Base-by-base conservation (phyloP, 345 rosid genomes). In the Limnanthes douglasii region DNA sequence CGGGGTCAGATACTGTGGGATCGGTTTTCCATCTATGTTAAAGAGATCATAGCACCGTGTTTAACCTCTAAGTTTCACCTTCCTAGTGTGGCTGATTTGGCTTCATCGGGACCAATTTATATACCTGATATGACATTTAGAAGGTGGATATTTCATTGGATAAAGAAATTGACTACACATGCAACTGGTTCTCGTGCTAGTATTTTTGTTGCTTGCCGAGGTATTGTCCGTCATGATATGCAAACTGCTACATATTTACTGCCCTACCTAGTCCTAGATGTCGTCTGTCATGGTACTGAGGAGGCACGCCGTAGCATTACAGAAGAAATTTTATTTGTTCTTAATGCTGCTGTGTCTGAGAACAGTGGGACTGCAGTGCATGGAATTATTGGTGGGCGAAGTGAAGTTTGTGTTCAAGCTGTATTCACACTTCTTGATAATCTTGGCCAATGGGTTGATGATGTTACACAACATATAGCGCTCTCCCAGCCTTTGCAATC, bases 371-470 rank as follows among this genome's bases (percentile, higher is more conserved):
- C 70, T 53, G 56, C 72, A 18, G 57, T 57, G 53, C 50, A 60
- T 67, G 75, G 65, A 41, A 21, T 50, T 48, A 53, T 55, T 51
- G 68, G 62, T 56, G 78, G 88, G 38, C 85, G 75, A 51, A 78
- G 77, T 58, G 93, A 86, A 57, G 97, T 86, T 57, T 86, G 97
- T 64, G 67, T 76, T 58, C 95, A 88, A 62, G 83, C 95, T 53
- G 75, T 83, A 32, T 88, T 88, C 57, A 83, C 86, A 50, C 93
- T 88, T 65, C 92, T 88, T 9, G 97, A 88, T 64, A 88, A 83
- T 66, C 93, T 88, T 41, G 95, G 93, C 48, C 95, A 88, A 62
- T 88, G 97, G 97, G 83, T 74, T 57, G 97, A 83, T 46, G 97
- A 83, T 54, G 60, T 72, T 57, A 69, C 73, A 44, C 95, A 79